Evolutionary conservation across 2,329 filamentous ascomycete species (phyloP).

Genomic region (Cercospora sp.): DNA sequence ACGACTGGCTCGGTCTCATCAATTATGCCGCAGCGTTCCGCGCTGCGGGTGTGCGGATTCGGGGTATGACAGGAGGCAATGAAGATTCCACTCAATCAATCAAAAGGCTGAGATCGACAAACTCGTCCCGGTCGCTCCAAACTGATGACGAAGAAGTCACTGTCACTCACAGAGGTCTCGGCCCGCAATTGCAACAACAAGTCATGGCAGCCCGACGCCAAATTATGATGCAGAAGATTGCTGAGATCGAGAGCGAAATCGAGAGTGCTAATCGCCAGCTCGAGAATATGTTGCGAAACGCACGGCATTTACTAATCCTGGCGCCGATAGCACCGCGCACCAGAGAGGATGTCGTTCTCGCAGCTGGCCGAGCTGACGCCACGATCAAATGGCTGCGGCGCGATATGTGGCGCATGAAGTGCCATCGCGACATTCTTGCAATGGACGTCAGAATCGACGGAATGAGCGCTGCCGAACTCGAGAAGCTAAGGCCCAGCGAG

Average conservation of each 20-base stretch:
- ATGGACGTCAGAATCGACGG: conserved; percentile 82
- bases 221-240: conserved; percentile 80
- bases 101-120: conserved; percentile 64
- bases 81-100: conserved; percentile 76
- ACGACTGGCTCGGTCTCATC: conserved; percentile 93
- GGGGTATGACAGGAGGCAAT: conserved; percentile 78
- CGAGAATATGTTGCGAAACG: conserved; percentile 81
- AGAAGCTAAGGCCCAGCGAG: conserved; percentile 23
- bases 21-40: conserved; percentile 96
- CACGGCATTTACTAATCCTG: conserved; percentile 82
- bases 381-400: conserved; percentile 92
- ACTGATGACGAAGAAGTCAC: conserved; percentile 72
- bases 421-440: conserved; percentile 82
- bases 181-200: conserved; percentile 76
- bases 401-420: conserved; percentile 88
- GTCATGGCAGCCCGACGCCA: conserved; percentile 79
- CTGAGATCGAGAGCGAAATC: conserved; percentile 78
- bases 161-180: conserved; percentile 51
- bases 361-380: conserved; percentile 79
- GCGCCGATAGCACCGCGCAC: conserved; percentile 90
- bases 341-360: conserved; percentile 79
- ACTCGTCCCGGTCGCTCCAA: conserved; percentile 56
- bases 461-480: conserved; percentile 30
- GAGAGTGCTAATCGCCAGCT: conserved; percentile 71
- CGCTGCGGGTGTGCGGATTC: conserved; percentile 85